phyloP scores from a whole-genome alignment of 371 early-diverging fungal species.

The Mortierella polycephala region DNA sequence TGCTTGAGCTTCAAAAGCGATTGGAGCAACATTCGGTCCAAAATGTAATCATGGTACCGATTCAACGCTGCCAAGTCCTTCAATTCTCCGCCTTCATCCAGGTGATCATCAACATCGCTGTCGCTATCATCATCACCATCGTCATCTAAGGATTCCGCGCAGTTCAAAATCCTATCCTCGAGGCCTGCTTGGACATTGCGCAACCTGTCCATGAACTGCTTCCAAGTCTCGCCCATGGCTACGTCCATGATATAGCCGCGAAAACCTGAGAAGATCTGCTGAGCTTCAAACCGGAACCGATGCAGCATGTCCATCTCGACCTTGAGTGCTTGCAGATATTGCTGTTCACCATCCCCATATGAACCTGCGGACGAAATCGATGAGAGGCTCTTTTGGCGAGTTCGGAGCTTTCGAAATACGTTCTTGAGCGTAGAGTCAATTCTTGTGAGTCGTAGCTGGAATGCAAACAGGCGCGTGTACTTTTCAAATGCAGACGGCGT shows the following conservation, averaged over 20 bases:
- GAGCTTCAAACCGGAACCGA: slow-evolving; percentile 59
- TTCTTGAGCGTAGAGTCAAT: slow-evolving; percentile 53
- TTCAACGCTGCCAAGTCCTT: slow-evolving; percentile 48
- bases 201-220: slow-evolving; percentile 56
- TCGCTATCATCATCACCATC: slow-evolving; percentile 2
- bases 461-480: slow-evolving; percentile 65
- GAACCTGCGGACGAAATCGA: neutral
- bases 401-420: slow-evolving; percentile 36
- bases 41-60: slow-evolving; percentile 60
- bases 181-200: slow-evolving; percentile 22
- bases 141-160: neutral
- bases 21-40: slow-evolving; percentile 63
- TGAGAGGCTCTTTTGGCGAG: slow-evolving; percentile 6
- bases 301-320: slow-evolving; percentile 38
- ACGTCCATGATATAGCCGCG: slow-evolving; percentile 59
- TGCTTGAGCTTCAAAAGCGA: slow-evolving; percentile 64
- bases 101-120: neutral
- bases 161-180: slow-evolving; percentile 20
- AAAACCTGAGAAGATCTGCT: slow-evolving; percentile 59
- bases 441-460: slow-evolving; percentile 58
- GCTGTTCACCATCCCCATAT: neutral
- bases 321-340: neutral
- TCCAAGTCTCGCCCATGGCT: slow-evolving; percentile 60
- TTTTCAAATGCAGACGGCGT: slow-evolving; percentile 56
- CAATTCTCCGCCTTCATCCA: slow-evolving; percentile 28